Evolutionary conservation across 306 rosid genomes (phyloP).

Genomic region (Amphicarpaea edgeworthii): DNA sequence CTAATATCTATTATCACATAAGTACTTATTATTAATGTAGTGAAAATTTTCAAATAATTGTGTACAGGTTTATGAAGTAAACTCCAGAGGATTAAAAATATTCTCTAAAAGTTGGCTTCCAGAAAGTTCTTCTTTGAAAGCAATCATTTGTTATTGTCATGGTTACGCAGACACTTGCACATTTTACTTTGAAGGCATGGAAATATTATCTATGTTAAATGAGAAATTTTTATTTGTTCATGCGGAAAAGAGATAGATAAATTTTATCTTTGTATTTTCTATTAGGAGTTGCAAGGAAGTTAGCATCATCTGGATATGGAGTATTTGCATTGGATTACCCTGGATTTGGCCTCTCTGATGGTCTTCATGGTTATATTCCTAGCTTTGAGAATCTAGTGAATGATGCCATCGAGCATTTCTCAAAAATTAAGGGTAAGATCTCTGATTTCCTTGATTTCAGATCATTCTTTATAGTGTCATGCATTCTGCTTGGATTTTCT

Average conservation of each 20-base stretch:
- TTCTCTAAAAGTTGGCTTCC: slow-evolving; percentile 64
- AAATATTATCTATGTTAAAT: background rate
- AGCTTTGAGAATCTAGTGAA: slow-evolving; percentile 79
- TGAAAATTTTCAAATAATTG: slow-evolving; percentile 33
- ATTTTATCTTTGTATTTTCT: slow-evolving; percentile 24
- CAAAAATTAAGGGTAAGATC: slow-evolving; percentile 75
- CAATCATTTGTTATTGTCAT: slow-evolving; percentile 58
- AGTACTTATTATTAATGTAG: background rate
- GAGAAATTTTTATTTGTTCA: slow-evolving; percentile 3
- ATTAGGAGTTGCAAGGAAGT: slow-evolving; percentile 88
- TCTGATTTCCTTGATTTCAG: slow-evolving; percentile 24
- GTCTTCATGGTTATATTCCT: slow-evolving; percentile 87
- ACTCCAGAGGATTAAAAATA: slow-evolving; percentile 59
- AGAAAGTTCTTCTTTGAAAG: slow-evolving; percentile 50
- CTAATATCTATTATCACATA: background rate
- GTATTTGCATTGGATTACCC: slow-evolving; percentile 97
- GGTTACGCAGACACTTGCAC: slow-evolving; percentile 68
- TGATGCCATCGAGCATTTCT: slow-evolving; percentile 84
- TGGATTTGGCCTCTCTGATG: slow-evolving; percentile 96
- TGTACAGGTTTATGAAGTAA: slow-evolving; percentile 57
- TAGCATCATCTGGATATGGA: slow-evolving; percentile 82
- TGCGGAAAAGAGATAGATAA: slow-evolving; percentile 11
- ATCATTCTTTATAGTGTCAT: background rate
- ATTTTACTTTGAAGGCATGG: slow-evolving; percentile 62
- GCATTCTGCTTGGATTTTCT: slow-evolving; percentile 1